These are phyloP conservation scores for Populus ilicifolia DNA, from an alignment of 345 rosid genomes.

Conservation along the genomic window DNA sequence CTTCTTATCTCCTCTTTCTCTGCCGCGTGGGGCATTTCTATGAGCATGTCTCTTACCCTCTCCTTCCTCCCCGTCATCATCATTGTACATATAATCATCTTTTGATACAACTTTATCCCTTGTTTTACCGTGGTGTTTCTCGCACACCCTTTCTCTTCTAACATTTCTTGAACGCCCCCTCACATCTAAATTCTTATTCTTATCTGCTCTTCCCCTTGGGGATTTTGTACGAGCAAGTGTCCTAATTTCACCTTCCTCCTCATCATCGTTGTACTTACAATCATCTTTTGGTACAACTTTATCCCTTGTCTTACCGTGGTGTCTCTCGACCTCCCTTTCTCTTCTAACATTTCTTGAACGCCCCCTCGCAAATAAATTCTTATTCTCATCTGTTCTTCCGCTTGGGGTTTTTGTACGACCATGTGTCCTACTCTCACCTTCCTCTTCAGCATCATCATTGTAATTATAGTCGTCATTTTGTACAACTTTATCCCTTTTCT, in stretches of 20 bases:
- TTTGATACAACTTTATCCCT: not conserved
- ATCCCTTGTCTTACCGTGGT: not conserved
- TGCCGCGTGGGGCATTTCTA: not conserved
- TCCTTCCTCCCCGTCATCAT: constrained; percentile 34
- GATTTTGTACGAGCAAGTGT: not conserved
- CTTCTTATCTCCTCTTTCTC: constrained; percentile 7
- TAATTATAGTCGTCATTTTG: not conserved
- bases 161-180: constrained; percentile 6
- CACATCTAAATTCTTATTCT: not conserved
- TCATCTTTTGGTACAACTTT: constrained; percentile 13
- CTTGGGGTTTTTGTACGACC: constrained; percentile 4
- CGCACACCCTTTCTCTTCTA: constrained; percentile 7
- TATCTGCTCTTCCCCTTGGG: not conserved
- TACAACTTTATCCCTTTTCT: not conserved
- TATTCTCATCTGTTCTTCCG: constrained; percentile 4
- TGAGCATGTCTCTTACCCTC: not conserved
- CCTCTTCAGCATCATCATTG: too few relatives aligned
- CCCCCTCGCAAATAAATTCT: not conserved
- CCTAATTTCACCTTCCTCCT: too few relatives aligned
- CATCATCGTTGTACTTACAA: not conserved
- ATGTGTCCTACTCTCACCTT: not conserved
- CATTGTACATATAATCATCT: constrained; percentile 25
- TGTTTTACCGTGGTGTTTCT: not conserved
- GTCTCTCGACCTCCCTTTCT: constrained; percentile 9
- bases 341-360: constrained; percentile 8